Base-by-base conservation (phyloP, 192 early-diverging fungal species). In the Gigaspora rosea region DNA sequence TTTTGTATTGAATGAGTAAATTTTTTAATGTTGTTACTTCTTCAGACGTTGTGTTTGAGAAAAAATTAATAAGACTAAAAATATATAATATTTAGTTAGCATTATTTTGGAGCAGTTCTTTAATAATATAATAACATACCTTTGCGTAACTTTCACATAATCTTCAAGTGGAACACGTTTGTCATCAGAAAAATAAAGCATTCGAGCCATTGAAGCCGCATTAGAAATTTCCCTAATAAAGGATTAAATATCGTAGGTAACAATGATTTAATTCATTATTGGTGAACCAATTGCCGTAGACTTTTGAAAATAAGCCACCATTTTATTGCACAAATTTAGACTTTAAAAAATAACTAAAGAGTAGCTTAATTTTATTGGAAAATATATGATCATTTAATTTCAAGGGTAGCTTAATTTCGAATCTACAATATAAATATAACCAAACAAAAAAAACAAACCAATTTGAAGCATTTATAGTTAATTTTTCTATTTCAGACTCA, bases 381-480 rank as follows among this genome's bases (percentile, higher is more conserved):
- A 41, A 41, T 7, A 6, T 41, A 41, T 6, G 41, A 41, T 7
- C 7, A 6, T 41, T 41, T 41, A 41, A 41, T 41, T 41, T 41
- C 41, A 41, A 41, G 41, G 7, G 41, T 3, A 41, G 41, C 41
- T 41, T 41, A 41, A 46, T 47, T 47, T 46, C 61, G 16, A 67
- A 16, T 27, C 0, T 46, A 67, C 7, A 47, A 3, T 46, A 46
- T 36, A 18, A 67, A 41, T 49, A 47, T 11, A 47, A 41, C 20
- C 1, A 18, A 3, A 72, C 3, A n/a, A 33, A 13, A 13, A 52
- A 51, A 11, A 57, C 12, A 35, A 47, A 85, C 86, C 86, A 88
- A 75, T 86, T 78, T 36, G 74, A 79, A 15, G 86, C 86, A 77
- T 88, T 88, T 50, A 88, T 81, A n/a, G 85, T 80, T 68, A 88